Conservation (phyloP, 371 early-diverging fungal species). For the Coemansia sp. region DNA sequence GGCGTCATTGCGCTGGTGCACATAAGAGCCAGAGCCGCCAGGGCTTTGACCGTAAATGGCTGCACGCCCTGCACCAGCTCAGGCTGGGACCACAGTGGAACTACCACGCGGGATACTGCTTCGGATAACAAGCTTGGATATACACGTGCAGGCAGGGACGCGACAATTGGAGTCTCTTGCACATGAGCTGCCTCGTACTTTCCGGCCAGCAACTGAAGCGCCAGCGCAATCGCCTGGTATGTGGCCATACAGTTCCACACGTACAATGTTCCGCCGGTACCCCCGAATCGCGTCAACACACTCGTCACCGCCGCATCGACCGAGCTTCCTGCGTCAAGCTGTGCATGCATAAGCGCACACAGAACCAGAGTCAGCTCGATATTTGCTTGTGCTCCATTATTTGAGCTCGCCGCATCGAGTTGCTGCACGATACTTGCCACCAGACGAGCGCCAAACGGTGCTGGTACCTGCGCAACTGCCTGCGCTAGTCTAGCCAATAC, state of each 20-base stretch:
- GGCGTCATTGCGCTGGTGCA: constrained; percentile 16
- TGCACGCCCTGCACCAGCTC: constrained; percentile 15
- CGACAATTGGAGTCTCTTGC: neutral
- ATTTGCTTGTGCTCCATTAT: neutral
- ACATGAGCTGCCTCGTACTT: neutral
- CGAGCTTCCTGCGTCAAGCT: constrained; percentile 2
- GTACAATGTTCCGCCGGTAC: neutral
- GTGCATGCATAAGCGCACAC: constrained; percentile 2
- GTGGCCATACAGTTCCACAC: constrained; percentile 1
- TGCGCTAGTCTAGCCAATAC: neutral
- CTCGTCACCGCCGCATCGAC: constrained; percentile 14
- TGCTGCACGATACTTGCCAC: constrained; percentile 15
- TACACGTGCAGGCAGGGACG: neutral
- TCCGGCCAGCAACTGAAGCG: constrained; percentile 32
- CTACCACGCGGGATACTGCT: constrained; percentile 9
- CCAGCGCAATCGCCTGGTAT: constrained; percentile 29
- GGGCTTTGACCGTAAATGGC: constrained; percentile 5
- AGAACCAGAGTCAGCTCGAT: neutral
- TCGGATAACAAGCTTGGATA: constrained; percentile 11
- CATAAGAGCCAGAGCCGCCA: constrained; percentile 26
- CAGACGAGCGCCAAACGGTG: constrained; percentile 18
- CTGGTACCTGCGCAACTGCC: constrained; percentile 2
- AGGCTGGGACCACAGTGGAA: constrained; percentile 33
- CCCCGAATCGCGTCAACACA: constrained; percentile 9
- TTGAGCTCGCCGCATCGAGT: constrained; percentile 9